A percentile compares a stretch with the other conserved stretches of the same genome.
These are phyloP conservation scores for Fusarium equiseti DNA, from an alignment of 2,329 filamentous ascomycete species.

Conservation along the genomic window DNA sequence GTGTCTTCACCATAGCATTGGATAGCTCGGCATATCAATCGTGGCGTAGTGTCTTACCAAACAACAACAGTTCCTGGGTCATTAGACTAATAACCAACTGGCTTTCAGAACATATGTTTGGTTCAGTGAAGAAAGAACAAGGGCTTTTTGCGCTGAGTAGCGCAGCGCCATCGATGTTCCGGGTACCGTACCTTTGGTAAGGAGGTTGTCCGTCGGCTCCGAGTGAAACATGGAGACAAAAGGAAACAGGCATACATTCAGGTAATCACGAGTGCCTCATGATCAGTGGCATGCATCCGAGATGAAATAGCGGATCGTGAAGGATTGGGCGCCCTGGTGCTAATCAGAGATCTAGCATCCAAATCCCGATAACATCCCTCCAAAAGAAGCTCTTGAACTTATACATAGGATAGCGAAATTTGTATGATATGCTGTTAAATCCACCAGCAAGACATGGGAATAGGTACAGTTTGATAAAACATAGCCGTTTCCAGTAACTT, in stretches of 20 bases:
- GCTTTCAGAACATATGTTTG: background rate
- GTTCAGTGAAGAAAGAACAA: background rate
- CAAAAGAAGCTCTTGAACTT: background rate
- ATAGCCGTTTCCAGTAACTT: constrained; percentile 41
- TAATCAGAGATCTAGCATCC: constrained; percentile 14
- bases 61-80: background rate
- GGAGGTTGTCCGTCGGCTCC: constrained; percentile 24
- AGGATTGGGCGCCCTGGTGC: constrained; percentile 4
- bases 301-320: background rate
- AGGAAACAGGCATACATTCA: background rate
- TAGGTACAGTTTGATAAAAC: background rate
- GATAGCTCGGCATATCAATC: background rate
- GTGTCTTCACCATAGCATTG: constrained; percentile 5
- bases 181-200: constrained; percentile 31
- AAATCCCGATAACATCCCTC: background rate
- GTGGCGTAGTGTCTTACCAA: constrained; percentile 2
- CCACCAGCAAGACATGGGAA: constrained; percentile 10
- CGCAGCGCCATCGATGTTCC: constrained; percentile 21
- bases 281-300: constrained; percentile 9
- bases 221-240: constrained; percentile 26
- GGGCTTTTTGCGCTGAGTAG: background rate
- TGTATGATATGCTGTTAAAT: constrained; percentile 12
- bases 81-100: constrained; percentile 1
- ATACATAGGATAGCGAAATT: background rate
- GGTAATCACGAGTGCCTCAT: background rate